These are phyloP conservation scores for Blastosporella zonata DNA, from an alignment of 1,284 basidiomycete species.

Conservation along the genomic window DNA sequence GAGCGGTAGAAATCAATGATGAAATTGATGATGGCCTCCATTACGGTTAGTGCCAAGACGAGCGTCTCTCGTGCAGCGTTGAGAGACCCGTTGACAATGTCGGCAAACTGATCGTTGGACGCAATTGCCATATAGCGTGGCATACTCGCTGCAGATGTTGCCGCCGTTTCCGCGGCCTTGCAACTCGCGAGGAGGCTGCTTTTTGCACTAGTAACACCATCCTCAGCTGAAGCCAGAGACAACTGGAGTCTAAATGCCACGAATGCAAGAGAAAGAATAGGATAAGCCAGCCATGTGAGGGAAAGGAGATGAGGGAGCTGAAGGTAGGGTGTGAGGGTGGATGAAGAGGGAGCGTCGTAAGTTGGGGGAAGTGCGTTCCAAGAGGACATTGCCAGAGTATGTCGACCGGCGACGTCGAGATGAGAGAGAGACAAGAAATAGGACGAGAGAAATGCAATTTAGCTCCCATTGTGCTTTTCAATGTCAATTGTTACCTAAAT, in stretches of 20 bases:
- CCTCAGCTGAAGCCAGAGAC: slow-evolving; percentile 69
- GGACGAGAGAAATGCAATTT: slow-evolving; percentile 18
- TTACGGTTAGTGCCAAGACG: slow-evolving; percentile 70
- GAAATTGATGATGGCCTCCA: slow-evolving; percentile 89
- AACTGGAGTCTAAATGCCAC: slow-evolving; percentile 79
- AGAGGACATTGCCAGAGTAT: slow-evolving; percentile 25
- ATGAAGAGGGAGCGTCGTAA: slow-evolving; percentile 50
- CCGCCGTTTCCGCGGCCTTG: slow-evolving; percentile 78
- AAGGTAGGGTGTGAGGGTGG: slow-evolving; percentile 77
- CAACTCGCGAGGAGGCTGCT: slow-evolving; percentile 75
- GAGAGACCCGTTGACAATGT: slow-evolving; percentile 77
- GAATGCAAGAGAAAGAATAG: slow-evolving; percentile 83
- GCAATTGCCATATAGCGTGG: slow-evolving; percentile 85
- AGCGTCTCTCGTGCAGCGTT: slow-evolving; percentile 73
- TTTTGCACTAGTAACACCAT: slow-evolving; percentile 69
- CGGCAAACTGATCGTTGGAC: slow-evolving; percentile 76
- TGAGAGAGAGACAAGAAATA: slow-evolving; percentile 18
- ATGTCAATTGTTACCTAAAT: slow-evolving; percentile 6
- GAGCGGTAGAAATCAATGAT: slow-evolving; percentile 90
- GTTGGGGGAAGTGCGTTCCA: slow-evolving; percentile 49
- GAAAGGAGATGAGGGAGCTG: slow-evolving; percentile 79
- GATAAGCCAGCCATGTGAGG: slow-evolving; percentile 82
- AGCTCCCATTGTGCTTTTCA: slow-evolving; percentile 22
- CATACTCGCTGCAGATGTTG: slow-evolving; percentile 78
- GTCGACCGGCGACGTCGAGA: slow-evolving; percentile 41